phyloP scores from a whole-genome alignment of 208 protist species.

The Angomonas deanei region DNA sequence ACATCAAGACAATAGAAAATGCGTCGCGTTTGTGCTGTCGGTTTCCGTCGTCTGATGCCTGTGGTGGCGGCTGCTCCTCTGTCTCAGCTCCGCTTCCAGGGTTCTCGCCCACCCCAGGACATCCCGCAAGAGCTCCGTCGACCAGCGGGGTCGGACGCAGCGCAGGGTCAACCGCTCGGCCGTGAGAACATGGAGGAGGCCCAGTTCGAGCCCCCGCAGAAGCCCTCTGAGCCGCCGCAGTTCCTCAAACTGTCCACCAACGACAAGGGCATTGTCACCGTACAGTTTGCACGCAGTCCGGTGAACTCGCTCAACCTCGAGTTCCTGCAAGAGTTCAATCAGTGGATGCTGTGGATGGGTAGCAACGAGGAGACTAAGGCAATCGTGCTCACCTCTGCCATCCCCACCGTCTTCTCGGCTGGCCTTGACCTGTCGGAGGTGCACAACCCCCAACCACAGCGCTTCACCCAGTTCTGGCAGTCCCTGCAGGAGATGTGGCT shows the following conservation, averaged over 20 bases:
- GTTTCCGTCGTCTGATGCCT: neutral
- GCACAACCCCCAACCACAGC: constrained; percentile 60
- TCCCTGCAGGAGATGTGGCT: constrained; percentile 76
- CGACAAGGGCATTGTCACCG: constrained; percentile 49
- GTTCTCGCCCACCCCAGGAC: constrained; percentile 17
- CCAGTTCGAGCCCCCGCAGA: constrained; percentile 55
- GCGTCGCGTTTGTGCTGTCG: neutral
- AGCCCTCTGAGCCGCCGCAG: constrained; percentile 64
- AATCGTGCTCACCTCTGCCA: constrained; percentile 59
- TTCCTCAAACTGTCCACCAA: constrained; percentile 55
- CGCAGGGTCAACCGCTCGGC: constrained; percentile 5
- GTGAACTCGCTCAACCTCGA: constrained; percentile 76
- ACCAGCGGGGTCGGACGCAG: constrained; percentile 1
- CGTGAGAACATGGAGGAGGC: constrained; percentile 5
- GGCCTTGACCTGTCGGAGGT: constrained; percentile 75
- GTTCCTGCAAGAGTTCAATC: constrained; percentile 70
- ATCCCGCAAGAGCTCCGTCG: constrained; percentile 28
- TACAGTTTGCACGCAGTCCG: constrained; percentile 48
- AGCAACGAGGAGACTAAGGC: constrained; percentile 68
- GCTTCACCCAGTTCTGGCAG: constrained; percentile 59
- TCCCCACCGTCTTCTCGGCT: constrained; percentile 74
- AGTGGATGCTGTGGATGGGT: constrained; percentile 80
- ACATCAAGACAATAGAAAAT: neutral
- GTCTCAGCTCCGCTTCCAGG: constrained; percentile 10
- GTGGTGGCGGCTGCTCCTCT: neutral